phyloP scores from a whole-genome alignment of 148 eudicot genomes.

The Chenopodium formosanum region DNA sequence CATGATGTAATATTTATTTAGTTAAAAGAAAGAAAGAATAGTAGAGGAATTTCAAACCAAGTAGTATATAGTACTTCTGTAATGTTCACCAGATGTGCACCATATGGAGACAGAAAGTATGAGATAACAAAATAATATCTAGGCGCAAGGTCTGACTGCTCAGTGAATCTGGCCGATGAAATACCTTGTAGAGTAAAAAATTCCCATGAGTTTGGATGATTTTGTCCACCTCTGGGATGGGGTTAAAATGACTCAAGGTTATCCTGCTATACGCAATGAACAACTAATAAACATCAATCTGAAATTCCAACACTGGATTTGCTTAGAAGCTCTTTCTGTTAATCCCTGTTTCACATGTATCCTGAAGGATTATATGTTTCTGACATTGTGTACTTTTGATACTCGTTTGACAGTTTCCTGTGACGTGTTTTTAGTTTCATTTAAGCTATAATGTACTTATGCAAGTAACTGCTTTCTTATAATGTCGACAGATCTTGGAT shows the following conservation, averaged over 20 bases:
- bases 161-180: neutral
- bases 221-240: neutral
- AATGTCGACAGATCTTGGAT: slow-evolving; percentile 50
- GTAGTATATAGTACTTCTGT: neutral
- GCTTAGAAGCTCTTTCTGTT: neutral
- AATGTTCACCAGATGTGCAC: neutral
- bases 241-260: neutral
- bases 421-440: neutral
- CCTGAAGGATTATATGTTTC: neutral
- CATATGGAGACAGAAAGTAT: neutral
- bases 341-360: neutral
- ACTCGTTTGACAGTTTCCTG: neutral
- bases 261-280: neutral
- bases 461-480: slow-evolving; percentile 1
- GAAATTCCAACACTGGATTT: neutral
- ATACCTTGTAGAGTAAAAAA: neutral
- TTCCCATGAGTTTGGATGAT: neutral
- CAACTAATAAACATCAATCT: neutral
- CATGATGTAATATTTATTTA: neutral
- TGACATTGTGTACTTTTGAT: too few species aligned
- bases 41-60: neutral
- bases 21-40: neutral
- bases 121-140: neutral
- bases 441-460: neutral
- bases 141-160: neutral